Conservation (phyloP, 345 rosid species). For the Lepidium africanum region DNA sequence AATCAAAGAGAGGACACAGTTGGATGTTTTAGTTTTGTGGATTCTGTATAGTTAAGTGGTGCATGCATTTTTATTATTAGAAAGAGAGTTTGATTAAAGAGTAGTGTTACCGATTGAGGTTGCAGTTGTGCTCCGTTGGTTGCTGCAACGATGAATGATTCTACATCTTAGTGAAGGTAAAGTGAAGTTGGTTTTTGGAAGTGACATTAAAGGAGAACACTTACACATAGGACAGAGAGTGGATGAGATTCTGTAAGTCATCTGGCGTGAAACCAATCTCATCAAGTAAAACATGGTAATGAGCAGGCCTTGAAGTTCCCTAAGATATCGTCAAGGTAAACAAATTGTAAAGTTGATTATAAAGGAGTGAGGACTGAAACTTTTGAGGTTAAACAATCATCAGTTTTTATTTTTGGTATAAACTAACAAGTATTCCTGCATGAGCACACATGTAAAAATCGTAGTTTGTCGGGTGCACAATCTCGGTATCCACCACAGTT, state of each 20-base stretch:
- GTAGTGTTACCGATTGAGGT: constrained; percentile 61
- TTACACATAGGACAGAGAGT: constrained; percentile 81
- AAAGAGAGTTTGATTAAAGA: neutral
- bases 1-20: neutral
- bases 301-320: constrained; percentile 95
- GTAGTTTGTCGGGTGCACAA: constrained; percentile 75
- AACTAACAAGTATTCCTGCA: constrained; percentile 64
- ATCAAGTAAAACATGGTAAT: constrained; percentile 74
- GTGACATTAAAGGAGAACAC: constrained; percentile 9
- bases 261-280: constrained; percentile 81
- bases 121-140: constrained; percentile 81
- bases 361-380: neutral
- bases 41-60: neutral
- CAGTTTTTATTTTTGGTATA: neutral
- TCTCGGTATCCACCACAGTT: constrained; percentile 74
- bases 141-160: constrained; percentile 35
- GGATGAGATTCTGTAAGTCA: constrained; percentile 58
- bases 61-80: neutral
- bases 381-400: neutral
- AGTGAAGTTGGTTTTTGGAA: neutral
- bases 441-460: constrained; percentile 95
- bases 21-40: neutral
- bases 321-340: neutral
- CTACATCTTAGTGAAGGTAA: neutral
- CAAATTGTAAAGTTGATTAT: neutral